Percentiles rank a stretch among this genome's conserved stretches.
Conservation (phyloP, 352 stramenopile species). For the Globisporangium nagaii region DNA sequence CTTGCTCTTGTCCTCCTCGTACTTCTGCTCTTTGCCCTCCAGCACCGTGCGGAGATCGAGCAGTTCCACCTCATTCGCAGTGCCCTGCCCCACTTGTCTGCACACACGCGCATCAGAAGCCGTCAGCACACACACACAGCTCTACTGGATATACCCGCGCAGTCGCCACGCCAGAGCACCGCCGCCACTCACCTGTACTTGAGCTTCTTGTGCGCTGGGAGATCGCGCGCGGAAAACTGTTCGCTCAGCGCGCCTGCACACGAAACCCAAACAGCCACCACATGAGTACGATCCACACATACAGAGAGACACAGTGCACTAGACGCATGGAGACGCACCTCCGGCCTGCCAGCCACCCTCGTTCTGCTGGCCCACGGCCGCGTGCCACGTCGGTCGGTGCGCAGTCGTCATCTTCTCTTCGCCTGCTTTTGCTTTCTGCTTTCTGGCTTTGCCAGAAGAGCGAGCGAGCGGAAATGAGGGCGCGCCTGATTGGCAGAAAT, state of each 20-base stretch:
- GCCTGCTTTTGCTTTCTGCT: neutral
- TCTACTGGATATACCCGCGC: neutral
- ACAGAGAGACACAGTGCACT: neutral
- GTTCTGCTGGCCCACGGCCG: slow-evolving; percentile 81
- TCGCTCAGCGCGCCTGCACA: slow-evolving; percentile 59
- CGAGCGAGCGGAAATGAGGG: no score
- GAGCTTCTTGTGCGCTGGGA: slow-evolving; percentile 75
- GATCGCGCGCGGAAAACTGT: slow-evolving; percentile 77
- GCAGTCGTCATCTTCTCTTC: slow-evolving; percentile 68
- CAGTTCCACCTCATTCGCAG: slow-evolving; percentile 67
- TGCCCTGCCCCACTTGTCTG: slow-evolving; percentile 81
- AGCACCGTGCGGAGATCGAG: slow-evolving; percentile 73
- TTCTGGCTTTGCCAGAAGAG: neutral
- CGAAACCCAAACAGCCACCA: neutral
- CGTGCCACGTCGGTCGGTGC: slow-evolving; percentile 81
- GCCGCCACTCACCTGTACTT: slow-evolving; percentile 63
- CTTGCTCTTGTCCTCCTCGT: slow-evolving; percentile 73
- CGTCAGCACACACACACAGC: neutral
- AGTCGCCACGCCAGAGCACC: neutral
- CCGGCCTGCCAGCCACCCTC: slow-evolving; percentile 81
- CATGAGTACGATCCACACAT: neutral
- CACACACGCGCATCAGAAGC: neutral
- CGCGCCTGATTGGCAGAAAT: no score
- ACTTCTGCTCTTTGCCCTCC: slow-evolving; percentile 63
- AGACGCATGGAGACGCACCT: slow-evolving; percentile 24